Evolutionary conservation across 1,139 yeast genomes (phyloP), one percentile per base, ranked within the genome.

Genomic region (Saccharomyces pastorianus): DNA sequence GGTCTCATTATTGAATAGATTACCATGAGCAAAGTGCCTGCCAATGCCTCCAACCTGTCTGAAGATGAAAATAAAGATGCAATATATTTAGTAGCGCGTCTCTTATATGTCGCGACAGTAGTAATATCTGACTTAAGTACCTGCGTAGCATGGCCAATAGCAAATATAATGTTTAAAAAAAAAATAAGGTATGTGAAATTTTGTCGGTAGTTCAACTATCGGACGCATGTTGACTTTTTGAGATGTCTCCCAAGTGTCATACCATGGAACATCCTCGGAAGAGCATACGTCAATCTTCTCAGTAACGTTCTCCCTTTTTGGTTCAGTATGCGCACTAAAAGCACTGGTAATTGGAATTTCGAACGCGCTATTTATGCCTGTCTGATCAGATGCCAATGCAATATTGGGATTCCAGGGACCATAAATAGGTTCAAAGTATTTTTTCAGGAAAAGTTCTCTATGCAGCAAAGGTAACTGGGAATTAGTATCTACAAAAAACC

Each of bases 401-500:
- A 81, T 72, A 46, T 73, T 72, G 1, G 74, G 66, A 31, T 88
- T 82, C 54, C 86, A 73, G 6, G 59, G 54, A 6, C 96, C 96
- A 65, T 89, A 89, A 1, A 89, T 76, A 0, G 96, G 96, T 57
- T 81, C 79, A 65, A 86, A 90, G 64, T 82, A 83, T 48, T 76
- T 74, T 51, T 73, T 73, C 48, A 90, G 68, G 64, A 89, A 89
- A 59, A 79, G 81, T 63, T 88, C 96, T 42, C 96, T 77, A 66
- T 90, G 96, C 51, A 90, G 70, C 4, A 89, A 76, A 0, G 96
- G 96, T 44, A 87, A 66, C 67, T 88, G 96, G 2, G 95, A 75
- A 65, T 89, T 89, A 17, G 93, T 81, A 62, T 86, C 93, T 25
- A 88, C 81, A 65, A 90, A 90, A 68, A 78, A 89, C 2, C 82